Conservation (phyloP, 139 green algal species). For the Eudorina sp. region DNA sequence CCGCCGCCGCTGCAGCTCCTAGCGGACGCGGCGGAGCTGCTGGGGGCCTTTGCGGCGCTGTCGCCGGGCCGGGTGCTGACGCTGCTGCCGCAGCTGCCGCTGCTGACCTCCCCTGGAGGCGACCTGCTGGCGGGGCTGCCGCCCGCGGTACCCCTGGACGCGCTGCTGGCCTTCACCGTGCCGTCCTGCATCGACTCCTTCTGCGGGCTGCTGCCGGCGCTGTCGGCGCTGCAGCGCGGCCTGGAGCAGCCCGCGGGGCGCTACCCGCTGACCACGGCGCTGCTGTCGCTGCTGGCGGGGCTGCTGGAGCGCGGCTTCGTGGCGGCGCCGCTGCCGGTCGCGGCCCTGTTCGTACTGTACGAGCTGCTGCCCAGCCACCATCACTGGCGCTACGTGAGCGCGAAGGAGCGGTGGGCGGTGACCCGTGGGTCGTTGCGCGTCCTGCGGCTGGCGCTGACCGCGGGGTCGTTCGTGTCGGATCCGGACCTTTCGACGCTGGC, state of each 20-base stretch:
- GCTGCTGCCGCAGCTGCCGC: slow-evolving; percentile 44
- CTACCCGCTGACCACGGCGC: slow-evolving; percentile 64
- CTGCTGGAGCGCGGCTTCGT: slow-evolving; percentile 55
- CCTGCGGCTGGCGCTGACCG: slow-evolving; percentile 52
- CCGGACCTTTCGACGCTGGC: neutral
- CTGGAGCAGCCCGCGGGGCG: slow-evolving; percentile 55
- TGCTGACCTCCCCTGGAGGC: slow-evolving; percentile 23
- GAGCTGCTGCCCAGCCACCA: slow-evolving; percentile 59
- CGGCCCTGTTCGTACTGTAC: slow-evolving; percentile 55
- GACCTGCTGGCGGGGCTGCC: slow-evolving; percentile 42
- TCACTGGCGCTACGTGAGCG: slow-evolving; percentile 49
- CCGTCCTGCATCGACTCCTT: slow-evolving; percentile 14
- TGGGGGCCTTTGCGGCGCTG: slow-evolving; percentile 42
- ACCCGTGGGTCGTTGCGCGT: slow-evolving; percentile 53
- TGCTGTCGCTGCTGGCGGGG: slow-evolving; percentile 56
- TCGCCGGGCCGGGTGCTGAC: slow-evolving; percentile 53
- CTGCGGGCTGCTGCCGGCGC: slow-evolving; percentile 40
- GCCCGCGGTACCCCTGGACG: slow-evolving; percentile 22
- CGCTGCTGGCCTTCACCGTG: slow-evolving; percentile 22
- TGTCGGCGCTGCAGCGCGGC: slow-evolving; percentile 47
- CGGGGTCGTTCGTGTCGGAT: slow-evolving; percentile 21
- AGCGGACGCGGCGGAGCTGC: slow-evolving; percentile 39
- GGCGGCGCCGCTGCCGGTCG: slow-evolving; percentile 11
- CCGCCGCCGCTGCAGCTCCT: slow-evolving; percentile 50
- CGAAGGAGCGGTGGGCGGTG: slow-evolving; percentile 61